Evolutionary conservation across 2,329 filamentous ascomycete species (phyloP), one percentile per base, ranked within the genome.

Genomic region (Thielaviopsis musarum): DNA sequence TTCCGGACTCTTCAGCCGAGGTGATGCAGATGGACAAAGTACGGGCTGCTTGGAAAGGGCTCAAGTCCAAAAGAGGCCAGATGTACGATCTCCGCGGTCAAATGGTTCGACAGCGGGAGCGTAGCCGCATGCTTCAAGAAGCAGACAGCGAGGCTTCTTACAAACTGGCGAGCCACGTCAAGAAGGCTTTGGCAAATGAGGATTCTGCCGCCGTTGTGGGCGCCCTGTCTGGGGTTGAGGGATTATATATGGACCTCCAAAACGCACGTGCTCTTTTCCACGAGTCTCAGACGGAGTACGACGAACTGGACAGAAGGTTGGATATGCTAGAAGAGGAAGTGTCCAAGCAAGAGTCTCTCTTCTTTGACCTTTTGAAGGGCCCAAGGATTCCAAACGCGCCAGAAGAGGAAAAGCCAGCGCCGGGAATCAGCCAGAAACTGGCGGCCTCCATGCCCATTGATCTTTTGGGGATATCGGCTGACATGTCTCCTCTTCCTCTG

Each of bases 271-370:
- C 69, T 28, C 69, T 72, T 2, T 73, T 73, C 41, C 69, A 72
- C 52, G 65, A 64, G 5, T 64, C 66, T 7, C 71, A 75, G 54
- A 65, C 66, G 6, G 66, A 64, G 24, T 74, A 74, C 52, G 72
- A 75, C 63, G 63, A 62, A 7, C 65, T 69, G 0, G 72, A 74
- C 57, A 54, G 64, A 12, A 63, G 62, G 5, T 59, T 74, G 10
- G 72, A 73, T 45, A 66, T 70, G 26, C 66, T 71, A 41, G 70
- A 73, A 52, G 67, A 68, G 3, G 65, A 69, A 2, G 66, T 73
- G 12, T 68, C 66, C 30, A 65, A 61, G 6, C 62, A 74, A 0
- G 72, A 75, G 62, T 69, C 66, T 2, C 65, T 67, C 3, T 70
- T 75, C 48, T 73, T 74, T 57, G 61, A 71, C 19, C 64, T 73